These are phyloP conservation scores for Backusella psychrophila DNA, from an alignment of 192 early-diverging fungal species.

Conservation along the genomic window DNA sequence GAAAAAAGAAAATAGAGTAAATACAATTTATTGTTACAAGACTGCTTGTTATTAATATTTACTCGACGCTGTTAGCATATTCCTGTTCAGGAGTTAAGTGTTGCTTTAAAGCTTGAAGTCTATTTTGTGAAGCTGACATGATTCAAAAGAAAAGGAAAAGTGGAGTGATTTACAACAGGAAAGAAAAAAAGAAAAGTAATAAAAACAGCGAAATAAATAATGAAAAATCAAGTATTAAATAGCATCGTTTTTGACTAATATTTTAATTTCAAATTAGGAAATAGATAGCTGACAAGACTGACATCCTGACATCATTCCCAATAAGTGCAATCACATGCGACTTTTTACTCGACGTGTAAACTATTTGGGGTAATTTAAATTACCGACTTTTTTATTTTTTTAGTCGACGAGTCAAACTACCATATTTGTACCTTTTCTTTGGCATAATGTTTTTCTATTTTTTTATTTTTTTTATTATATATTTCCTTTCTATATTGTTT, in stretches of 20 bases:
- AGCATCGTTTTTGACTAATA: slow-evolving; percentile 1
- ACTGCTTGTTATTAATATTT: neutral
- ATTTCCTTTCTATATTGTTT: neutral
- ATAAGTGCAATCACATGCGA: neutral
- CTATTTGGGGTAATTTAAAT: neutral
- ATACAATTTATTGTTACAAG: neutral
- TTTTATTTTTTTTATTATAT: neutral
- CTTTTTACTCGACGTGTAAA: neutral
- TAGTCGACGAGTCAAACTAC: neutral
- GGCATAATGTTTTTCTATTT: neutral
- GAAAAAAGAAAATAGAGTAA: neutral
- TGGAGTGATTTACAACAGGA: neutral
- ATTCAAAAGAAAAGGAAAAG: neutral
- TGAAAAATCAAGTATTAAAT: slow-evolving; percentile 1
- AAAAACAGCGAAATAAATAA: neutral
- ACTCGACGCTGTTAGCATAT: slow-evolving; percentile 13
- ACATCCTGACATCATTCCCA: slow-evolving; percentile 1
- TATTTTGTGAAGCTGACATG: slow-evolving; percentile 11
- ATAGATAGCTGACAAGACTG: slow-evolving; percentile 6
- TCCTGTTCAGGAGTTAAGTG: slow-evolving; percentile 15
- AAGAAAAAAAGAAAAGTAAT: slow-evolving; percentile 8
- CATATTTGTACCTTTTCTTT: neutral
- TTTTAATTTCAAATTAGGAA: slow-evolving; percentile 3
- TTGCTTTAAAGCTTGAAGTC: slow-evolving; percentile 16
- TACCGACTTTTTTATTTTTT: neutral